Base-by-base conservation (phyloP, 2,329 filamentous ascomycete genomes). In the Diaporthe sp. region DNA sequence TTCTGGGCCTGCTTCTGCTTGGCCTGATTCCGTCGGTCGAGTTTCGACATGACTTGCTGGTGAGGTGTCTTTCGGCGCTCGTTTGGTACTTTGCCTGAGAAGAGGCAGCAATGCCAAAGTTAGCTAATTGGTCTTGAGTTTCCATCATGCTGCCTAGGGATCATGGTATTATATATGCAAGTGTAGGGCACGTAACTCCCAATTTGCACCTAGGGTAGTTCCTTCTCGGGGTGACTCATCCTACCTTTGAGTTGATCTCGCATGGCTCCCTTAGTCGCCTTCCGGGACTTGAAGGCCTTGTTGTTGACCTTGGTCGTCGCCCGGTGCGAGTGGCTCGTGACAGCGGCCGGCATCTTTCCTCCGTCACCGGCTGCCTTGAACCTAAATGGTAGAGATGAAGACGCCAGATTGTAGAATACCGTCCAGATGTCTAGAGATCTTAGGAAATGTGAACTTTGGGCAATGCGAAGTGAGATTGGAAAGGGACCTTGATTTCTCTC, bases 11-110 rank as follows among this genome's bases (percentile, higher is more conserved):
- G 94, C 84, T 93, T 92, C 88, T 99, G 97, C 85, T 96, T 96
- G 80, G 95, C 94, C 87, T 98, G 95, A 85, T 99, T 98, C 80
- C 95, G 93, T 76, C 97, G 94, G 85, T 98, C 95, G 84, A 99
- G 91, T 86, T 98, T 99, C 76, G 95, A 98, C 94, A 98, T 96
- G 86, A 98, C 92, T 86, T 98, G 95, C 84, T 99, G 97, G 84
- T 98, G 95, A 73, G 95, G 95, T 22, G 96, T 98, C 85, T 95
- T 97, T 82, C 96, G 92, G 80, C 90, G 91, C 82, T 98, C 94
- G 81, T 91, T 87, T 73, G 89, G 93, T 68, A 96, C 90, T 85
- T 97, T 97, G 82, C 96, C 95, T 97, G 77, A 51, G 75, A 49
- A 31, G 25, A 44, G 51, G 22, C 42, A 71, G 65, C 10, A 3